Evolutionary conservation across 164 flowering plant genomes (phyloP).

Genomic region (Vitis vinifera): DNA sequence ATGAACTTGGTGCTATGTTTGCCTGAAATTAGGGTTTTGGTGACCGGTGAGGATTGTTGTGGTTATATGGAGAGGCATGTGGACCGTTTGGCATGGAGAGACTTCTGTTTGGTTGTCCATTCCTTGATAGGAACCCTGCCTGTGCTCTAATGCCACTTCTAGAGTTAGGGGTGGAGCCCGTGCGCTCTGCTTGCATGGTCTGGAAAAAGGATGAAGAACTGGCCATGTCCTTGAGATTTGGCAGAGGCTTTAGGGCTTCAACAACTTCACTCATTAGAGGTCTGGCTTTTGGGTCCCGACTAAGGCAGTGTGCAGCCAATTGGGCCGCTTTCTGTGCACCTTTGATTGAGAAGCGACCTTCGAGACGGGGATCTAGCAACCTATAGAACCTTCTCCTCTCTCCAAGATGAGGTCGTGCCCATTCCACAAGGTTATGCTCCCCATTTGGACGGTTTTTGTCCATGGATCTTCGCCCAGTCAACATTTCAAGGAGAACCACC

Average conservation of each 20-base stretch:
- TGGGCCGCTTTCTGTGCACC: conserved; percentile 31
- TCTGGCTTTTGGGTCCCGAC: conserved; percentile 29
- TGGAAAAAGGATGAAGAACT: conserved; percentile 28
- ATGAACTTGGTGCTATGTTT: background rate
- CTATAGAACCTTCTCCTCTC: conserved; percentile 28
- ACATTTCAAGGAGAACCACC: conserved; percentile 34
- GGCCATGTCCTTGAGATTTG: conserved; percentile 31
- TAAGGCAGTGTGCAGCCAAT: conserved; percentile 28
- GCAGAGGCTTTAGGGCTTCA: conserved; percentile 28
- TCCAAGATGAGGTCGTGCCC: conserved; percentile 33
- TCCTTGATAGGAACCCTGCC: conserved; percentile 14
- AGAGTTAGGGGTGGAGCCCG: conserved; percentile 4
- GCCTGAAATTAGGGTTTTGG: conserved; percentile 15
- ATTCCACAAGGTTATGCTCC: conserved; percentile 36
- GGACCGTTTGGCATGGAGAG: conserved; percentile 17
- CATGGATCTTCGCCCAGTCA: conserved; percentile 36
- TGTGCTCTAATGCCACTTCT: conserved; percentile 15
- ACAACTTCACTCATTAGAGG: conserved; percentile 42
- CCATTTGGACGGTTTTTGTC: conserved; percentile 31
- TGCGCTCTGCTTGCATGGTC: conserved; percentile 26
- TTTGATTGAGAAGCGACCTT: conserved; percentile 31
- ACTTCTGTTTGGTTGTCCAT: conserved; percentile 24
- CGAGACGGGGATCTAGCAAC: conserved; percentile 33
- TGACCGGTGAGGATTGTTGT: conserved; percentile 16
- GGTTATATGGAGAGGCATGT: conserved; percentile 23